Percentiles rank a stretch among this genome's conserved stretches.
phyloP scores from a whole-genome alignment of 2,329 filamentous ascomycete genomes.

The Zymoseptoria crescenta region DNA sequence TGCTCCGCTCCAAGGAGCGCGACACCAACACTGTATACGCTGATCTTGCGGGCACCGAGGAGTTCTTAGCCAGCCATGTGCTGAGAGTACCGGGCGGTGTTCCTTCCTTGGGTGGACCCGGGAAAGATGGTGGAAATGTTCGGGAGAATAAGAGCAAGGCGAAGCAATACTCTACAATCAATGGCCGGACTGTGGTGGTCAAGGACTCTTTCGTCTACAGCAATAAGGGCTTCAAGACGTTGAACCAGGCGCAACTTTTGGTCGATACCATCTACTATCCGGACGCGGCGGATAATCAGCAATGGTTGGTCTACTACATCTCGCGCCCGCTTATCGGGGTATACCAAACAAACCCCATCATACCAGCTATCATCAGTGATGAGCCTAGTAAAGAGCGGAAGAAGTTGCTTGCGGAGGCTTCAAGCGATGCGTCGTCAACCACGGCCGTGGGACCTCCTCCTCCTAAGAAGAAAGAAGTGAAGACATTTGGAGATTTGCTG shows the following conservation, averaged over 20 bases:
- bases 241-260: slow-evolving; percentile 82
- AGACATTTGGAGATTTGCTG: slow-evolving; percentile 80
- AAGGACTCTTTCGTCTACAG: slow-evolving; percentile 91
- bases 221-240: slow-evolving; percentile 95
- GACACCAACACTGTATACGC: slow-evolving; percentile 70
- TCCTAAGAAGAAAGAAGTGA: slow-evolving; percentile 80
- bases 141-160: slow-evolving; percentile 87
- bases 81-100: slow-evolving; percentile 64
- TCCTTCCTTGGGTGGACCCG: slow-evolving; percentile 26
- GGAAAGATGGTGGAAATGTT: slow-evolving; percentile 49
- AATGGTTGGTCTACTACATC: slow-evolving; percentile 97
- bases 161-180: slow-evolving; percentile 86
- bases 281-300: slow-evolving; percentile 77
- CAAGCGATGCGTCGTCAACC: slow-evolving; percentile 13
- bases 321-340: slow-evolving; percentile 77
- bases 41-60: slow-evolving; percentile 80
- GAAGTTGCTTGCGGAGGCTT: slow-evolving; percentile 24
- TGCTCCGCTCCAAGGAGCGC: slow-evolving; percentile 78
- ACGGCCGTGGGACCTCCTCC: slow-evolving; percentile 32
- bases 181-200: slow-evolving; percentile 85
- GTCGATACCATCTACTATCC: slow-evolving; percentile 82
- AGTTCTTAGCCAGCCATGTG: slow-evolving; percentile 95
- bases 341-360: slow-evolving; percentile 67
- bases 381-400: slow-evolving; percentile 28
- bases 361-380: slow-evolving; percentile 50